Evolutionary conservation across 768 basidiomycete genomes (phyloP), one percentile per base, ranked within the genome.

Genomic region (Lactarius sanguifluus): DNA sequence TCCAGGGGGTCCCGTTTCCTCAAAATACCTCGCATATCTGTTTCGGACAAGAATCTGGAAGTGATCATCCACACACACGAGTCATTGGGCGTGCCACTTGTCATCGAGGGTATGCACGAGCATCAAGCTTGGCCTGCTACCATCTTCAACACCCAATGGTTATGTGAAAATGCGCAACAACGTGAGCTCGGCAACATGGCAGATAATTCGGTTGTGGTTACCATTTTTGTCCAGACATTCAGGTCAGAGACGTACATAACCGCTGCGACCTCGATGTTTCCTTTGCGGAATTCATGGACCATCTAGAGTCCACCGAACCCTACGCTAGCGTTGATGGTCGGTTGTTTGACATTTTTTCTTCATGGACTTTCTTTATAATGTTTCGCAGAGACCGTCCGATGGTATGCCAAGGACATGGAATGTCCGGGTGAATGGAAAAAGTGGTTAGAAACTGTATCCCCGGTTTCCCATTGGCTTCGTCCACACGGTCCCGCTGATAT

Each of bases 331-430:
- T 8, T n/a, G 52, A 64, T 54, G 66, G 66, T 67, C 9, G 54
- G 25, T 68, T 38, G n/a, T 58, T 23, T 59, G 25, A n/a, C 36
- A 23, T 63, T 54, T 34, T 61, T 12, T 32, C 52, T 63, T 50
- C 38, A 20, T 10, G 23, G 25, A 38, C 55, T 18, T 47, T 65
- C 57, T 36, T 57, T 66, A 36, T 41, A 65, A 47, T 41, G n/a
- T 57, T 38, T 30, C 64, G 18, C 69, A 90, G 88, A 89, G 70
- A 71, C 73, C 12, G 83, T 86, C 71, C 79, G 89, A 34, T 78
- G 86, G 10, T 94, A 94, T 71, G 91, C 89, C 25, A 94, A 94
- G 72, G 92, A 94, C 71, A 81, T 83, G 1, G 79, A 82, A 13
- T 93, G 91, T 73, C 92, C 92, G 0, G 36, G 71, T 47, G 72